Evolutionary conservation across 306 rosid genomes (phyloP).

Genomic region (Fragaria iinumae): DNA sequence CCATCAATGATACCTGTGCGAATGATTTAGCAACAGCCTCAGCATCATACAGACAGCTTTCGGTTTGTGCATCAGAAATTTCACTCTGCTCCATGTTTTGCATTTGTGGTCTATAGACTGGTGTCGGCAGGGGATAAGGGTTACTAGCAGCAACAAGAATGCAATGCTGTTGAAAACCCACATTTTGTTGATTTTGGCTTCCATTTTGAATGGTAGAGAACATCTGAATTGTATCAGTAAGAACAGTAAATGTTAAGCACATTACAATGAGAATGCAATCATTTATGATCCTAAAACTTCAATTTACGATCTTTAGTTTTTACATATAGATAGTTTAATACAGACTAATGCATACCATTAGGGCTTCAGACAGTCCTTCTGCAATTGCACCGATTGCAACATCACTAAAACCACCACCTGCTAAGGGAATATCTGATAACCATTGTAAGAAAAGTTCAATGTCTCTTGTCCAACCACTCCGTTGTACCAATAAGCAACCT

Average conservation of each 20-base stretch:
- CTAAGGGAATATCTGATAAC: too few species aligned
- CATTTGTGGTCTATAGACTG: conserved; percentile 73
- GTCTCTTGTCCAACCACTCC: too few species aligned
- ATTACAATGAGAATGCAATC: not conserved
- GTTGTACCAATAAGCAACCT: too few species aligned
- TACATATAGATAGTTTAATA: too few species aligned
- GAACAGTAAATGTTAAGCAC: not conserved
- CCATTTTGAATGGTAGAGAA: conserved; percentile 68
- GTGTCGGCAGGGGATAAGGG: conserved; percentile 88
- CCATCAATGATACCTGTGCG: conserved; percentile 49
- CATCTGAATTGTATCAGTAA: conserved; percentile 49
- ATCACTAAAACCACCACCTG: too few species aligned
- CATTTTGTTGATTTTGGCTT: conserved; percentile 65
- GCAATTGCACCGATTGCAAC: too few species aligned
- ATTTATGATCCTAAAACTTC: not conserved
- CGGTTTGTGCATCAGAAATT: conserved; percentile 55
- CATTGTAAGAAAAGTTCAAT: too few species aligned
- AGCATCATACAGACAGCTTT: conserved; percentile 69
- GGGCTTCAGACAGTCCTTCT: too few species aligned
- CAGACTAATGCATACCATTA: too few species aligned
- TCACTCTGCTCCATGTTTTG: conserved; percentile 76
- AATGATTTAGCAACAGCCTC: conserved; percentile 90
- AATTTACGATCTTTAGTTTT: too few species aligned
- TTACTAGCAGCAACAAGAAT: conserved; percentile 88
- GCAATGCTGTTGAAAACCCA: conserved; percentile 82